Percentiles rank a stretch among this genome's conserved stretches.
These are phyloP conservation scores for Botrytis cinerea DNA, from an alignment of 2,329 filamentous ascomycete species.

Conservation along the genomic window DNA sequence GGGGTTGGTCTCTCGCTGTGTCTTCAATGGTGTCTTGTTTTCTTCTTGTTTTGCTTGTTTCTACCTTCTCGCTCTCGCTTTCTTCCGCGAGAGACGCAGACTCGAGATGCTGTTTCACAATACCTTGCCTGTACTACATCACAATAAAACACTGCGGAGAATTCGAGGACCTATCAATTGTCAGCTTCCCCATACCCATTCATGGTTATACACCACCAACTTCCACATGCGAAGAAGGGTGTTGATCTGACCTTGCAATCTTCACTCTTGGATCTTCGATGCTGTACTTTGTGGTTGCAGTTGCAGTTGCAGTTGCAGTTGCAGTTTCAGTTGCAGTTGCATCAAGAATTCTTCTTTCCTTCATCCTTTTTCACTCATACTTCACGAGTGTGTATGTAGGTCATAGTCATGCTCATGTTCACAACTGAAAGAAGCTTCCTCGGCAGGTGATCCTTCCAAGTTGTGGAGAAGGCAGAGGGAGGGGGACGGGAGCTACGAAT, in stretches of 20 bases:
- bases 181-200: not conserved
- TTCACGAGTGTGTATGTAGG: not conserved
- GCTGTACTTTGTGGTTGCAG: not conserved
- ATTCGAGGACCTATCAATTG: constrained; percentile 15
- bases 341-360: not conserved
- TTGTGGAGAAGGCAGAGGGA: not conserved
- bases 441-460: constrained; percentile 12
- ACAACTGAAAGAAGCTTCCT: constrained; percentile 8
- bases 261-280: not conserved
- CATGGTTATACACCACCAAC: not conserved
- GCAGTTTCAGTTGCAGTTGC: not conserved
- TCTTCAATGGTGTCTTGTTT: not conserved
- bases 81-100: not conserved
- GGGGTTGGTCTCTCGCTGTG: not conserved
- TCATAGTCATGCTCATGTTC: not conserved
- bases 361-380: not conserved
- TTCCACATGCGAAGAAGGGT: not conserved
- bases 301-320: not conserved
- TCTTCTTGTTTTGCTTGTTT: not conserved
- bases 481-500: constrained; percentile 11
- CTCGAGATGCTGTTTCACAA: constrained; percentile 23
- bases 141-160: constrained; percentile 17
- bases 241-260: not conserved
- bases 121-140: constrained; percentile 15
- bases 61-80: not conserved